Conservation (phyloP, 2,329 filamentous ascomycete species). For the Exserohilum rostratum region DNA sequence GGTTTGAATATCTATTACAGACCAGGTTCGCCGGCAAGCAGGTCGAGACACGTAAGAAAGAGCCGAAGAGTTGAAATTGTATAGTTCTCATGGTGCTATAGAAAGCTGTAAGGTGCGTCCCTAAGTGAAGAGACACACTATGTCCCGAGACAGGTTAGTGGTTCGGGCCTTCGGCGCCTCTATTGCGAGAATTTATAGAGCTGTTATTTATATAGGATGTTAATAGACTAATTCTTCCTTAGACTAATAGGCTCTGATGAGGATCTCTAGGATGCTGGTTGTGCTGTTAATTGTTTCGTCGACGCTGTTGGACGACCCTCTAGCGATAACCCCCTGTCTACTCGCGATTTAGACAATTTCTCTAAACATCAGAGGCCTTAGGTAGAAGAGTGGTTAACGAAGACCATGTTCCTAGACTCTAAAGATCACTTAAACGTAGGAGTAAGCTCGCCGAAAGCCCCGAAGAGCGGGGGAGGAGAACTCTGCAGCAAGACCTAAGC, state of each 20-base stretch:
- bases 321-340: background rate
- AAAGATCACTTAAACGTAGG: background rate
- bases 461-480: too few relatives aligned
- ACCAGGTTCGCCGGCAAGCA: too few relatives aligned
- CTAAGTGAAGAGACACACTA: background rate
- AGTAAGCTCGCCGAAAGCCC: background rate
- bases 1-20: too few relatives aligned
- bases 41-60: too few relatives aligned
- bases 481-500: too few relatives aligned
- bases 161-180: background rate
- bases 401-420: background rate
- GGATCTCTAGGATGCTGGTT: background rate
- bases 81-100: too few relatives aligned
- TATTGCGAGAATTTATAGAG: background rate
- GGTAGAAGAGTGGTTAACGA: background rate
- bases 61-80: too few relatives aligned
- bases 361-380: background rate
- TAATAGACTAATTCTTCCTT: background rate
- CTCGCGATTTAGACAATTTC: background rate
- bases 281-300: background rate
- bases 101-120: slow-evolving; percentile 1
- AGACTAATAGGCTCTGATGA: background rate
- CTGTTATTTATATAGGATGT: background rate
- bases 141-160: background rate
- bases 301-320: background rate